Evolutionary conservation across 768 basidiomycete species (phyloP).

Genomic region (Paxillus ammoniavirescens): DNA sequence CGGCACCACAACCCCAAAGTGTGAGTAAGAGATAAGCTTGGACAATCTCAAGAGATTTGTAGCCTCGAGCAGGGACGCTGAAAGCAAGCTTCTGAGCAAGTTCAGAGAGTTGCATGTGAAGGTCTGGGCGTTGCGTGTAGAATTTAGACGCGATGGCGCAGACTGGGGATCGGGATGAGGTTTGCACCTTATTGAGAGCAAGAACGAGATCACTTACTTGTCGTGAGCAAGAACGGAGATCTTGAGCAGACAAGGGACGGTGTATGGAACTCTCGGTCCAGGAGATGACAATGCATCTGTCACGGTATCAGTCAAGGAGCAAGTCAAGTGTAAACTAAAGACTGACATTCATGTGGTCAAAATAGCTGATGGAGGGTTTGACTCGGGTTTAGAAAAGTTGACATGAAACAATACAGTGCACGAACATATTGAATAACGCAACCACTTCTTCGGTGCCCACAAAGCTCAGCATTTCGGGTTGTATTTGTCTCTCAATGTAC

Average conservation of each 20-base stretch:
- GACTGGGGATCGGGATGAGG: slow-evolving; percentile 46
- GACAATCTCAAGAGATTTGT: slow-evolving; percentile 93
- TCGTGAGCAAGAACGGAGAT: slow-evolving; percentile 92
- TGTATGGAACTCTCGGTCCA: slow-evolving; percentile 90
- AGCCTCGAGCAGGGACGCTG: slow-evolving; percentile 78
- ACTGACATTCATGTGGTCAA: slow-evolving; percentile 72
- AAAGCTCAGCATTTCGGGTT: slow-evolving; percentile 92
- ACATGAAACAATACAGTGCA: slow-evolving; percentile 15
- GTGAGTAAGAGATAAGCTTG: slow-evolving; percentile 91
- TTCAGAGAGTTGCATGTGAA: slow-evolving; percentile 76
- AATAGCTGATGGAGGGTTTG: slow-evolving; percentile 49
- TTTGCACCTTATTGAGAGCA: background rate
- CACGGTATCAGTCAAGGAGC: slow-evolving; percentile 7
- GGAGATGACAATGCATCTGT: slow-evolving; percentile 75
- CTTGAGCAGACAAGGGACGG: slow-evolving; percentile 92
- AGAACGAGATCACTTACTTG: slow-evolving; percentile 52
- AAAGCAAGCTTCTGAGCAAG: slow-evolving; percentile 88
- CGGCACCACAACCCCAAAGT: slow-evolving; percentile 91
- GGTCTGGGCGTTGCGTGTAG: slow-evolving; percentile 76
- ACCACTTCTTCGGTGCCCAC: slow-evolving; percentile 87
- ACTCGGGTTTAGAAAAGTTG: slow-evolving; percentile 2
- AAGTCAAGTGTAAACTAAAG: slow-evolving; percentile 5
- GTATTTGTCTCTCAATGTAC: slow-evolving; percentile 85
- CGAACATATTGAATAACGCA: slow-evolving; percentile 86
- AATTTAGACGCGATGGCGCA: slow-evolving; percentile 95